These are phyloP conservation scores for Sarocladium oryzae DNA, from an alignment of 2,329 filamentous ascomycete genomes.

Conservation along the genomic window DNA sequence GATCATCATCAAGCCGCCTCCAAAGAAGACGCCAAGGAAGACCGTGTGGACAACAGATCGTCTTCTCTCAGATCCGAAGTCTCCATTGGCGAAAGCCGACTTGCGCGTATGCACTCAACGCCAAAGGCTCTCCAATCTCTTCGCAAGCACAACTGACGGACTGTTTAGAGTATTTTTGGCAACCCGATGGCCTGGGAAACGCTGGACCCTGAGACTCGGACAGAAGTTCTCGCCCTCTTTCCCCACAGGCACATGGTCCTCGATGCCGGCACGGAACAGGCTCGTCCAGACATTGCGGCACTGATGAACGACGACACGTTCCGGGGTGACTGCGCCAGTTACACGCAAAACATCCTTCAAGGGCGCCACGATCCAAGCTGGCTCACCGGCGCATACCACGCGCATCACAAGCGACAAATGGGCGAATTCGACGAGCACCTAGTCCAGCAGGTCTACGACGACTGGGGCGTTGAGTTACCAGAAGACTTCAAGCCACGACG, in stretches of 20 bases:
- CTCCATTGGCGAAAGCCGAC: constrained; percentile 31
- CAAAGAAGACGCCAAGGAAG: constrained; percentile 17
- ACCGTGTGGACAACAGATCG: constrained; percentile 29
- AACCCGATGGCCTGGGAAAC: constrained; percentile 32
- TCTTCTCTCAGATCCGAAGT: constrained; percentile 29
- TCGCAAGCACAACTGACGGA: neutral
- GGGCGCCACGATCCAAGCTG: constrained; percentile 47
- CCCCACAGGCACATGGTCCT: constrained; percentile 32
- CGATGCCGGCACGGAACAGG: constrained; percentile 25
- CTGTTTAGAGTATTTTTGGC: constrained; percentile 27
- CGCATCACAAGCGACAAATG: constrained; percentile 39
- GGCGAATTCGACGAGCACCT: constrained; percentile 46
- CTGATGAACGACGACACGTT: constrained; percentile 42
- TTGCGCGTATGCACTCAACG: constrained; percentile 24
- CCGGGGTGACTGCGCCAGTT: constrained; percentile 38
- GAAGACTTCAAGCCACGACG: constrained; percentile 20
- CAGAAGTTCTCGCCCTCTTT: constrained; percentile 31
- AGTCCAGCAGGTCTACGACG: constrained; percentile 35
- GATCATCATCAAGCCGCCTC: constrained; percentile 16
- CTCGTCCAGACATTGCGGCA: constrained; percentile 34
- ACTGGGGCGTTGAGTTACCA: constrained; percentile 40
- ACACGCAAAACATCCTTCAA: constrained; percentile 37
- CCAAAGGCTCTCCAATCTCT: neutral
- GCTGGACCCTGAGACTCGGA: constrained; percentile 26
- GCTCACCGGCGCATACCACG: constrained; percentile 45